phyloP scores from a whole-genome alignment of 768 basidiomycete genomes.

The Tricholoma saponaceum region DNA sequence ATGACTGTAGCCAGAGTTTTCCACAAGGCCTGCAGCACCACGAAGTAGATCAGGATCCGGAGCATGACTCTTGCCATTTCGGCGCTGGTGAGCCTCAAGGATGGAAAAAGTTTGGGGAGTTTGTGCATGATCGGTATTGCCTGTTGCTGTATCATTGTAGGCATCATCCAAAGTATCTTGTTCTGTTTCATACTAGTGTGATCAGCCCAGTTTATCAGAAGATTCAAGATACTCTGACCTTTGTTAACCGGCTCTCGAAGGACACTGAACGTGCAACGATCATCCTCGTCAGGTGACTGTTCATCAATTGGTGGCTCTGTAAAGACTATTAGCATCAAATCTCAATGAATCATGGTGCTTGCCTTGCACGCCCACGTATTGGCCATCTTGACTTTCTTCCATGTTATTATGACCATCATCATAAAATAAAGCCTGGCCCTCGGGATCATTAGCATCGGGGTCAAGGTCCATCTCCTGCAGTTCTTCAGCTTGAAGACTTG shows the following conservation, averaged over 20 bases:
- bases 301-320: slow-evolving; percentile 1
- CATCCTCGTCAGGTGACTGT: background rate
- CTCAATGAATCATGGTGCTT: background rate
- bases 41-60: background rate
- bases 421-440: background rate
- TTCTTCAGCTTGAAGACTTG: background rate
- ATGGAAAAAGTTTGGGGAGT: background rate
- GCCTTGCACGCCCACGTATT: background rate
- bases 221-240: no score
- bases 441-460: background rate
- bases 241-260: background rate
- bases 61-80: background rate
- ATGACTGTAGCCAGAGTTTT: background rate
- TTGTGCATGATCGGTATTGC: background rate
- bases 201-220: no score
- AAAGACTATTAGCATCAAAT: background rate
- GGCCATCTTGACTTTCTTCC: background rate
- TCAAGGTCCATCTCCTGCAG: background rate
- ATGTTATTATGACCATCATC: background rate
- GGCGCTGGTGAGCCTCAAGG: background rate
- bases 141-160: background rate
- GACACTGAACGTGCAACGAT: background rate
- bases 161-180: no score
- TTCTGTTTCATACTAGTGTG: background rate
- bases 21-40: background rate